These are phyloP conservation scores for Botrytis pseudocinerea DNA, from an alignment of 2,329 filamentous ascomycete genomes.

Conservation along the genomic window DNA sequence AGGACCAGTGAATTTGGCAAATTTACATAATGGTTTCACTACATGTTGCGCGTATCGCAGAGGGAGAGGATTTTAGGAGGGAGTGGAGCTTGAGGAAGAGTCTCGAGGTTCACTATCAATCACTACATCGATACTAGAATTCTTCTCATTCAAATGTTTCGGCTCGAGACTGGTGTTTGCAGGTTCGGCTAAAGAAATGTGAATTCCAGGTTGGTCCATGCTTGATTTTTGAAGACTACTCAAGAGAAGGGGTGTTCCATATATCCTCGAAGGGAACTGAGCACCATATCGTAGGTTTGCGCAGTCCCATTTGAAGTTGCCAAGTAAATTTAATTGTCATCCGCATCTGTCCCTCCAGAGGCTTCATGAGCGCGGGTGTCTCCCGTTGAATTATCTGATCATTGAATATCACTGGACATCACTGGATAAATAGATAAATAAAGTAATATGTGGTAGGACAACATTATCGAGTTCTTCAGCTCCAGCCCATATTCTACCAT, in stretches of 20 bases:
- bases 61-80: no score
- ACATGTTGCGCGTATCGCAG: background rate
- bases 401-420: background rate
- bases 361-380: background rate
- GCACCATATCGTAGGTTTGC: background rate
- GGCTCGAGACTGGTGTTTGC: background rate
- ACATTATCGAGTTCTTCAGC: background rate
- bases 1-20: slow-evolving; percentile 52
- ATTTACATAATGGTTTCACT: slow-evolving; percentile 32
- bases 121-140: background rate
- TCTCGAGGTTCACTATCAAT: background rate
- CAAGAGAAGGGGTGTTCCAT: no score
- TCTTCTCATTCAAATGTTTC: background rate
- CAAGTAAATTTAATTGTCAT: background rate
- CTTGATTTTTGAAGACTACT: background rate
- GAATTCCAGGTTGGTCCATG: background rate
- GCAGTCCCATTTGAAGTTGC: background rate
- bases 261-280: no score
- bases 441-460: background rate
- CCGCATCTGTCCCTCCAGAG: background rate
- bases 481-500: background rate
- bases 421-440: background rate
- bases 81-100: background rate
- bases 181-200: background rate
- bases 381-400: background rate